Conservation (phyloP, 495 filamentous ascomycete genomes). For the Hypoxylon lienhwacheense region DNA sequence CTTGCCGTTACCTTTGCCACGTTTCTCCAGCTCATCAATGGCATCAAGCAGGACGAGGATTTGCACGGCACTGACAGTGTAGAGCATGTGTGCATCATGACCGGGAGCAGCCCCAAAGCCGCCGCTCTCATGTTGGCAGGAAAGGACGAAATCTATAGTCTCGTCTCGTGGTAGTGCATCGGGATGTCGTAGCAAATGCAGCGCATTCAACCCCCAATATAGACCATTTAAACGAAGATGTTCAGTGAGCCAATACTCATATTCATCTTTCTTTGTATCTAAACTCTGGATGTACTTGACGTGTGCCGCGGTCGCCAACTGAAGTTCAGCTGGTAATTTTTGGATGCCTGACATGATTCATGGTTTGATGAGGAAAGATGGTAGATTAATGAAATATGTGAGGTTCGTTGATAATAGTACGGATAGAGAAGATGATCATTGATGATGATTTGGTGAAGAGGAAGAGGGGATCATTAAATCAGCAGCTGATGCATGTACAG, state of each 20-base stretch:
- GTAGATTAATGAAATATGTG: background rate
- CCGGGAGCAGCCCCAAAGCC: conserved; percentile 93
- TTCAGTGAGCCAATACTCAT: conserved; percentile 96
- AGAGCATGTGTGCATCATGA: conserved; percentile 94
- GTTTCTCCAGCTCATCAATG: conserved; percentile 74
- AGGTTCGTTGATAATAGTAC: no score
- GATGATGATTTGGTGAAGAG: no score
- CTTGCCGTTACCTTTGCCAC: conserved; percentile 71
- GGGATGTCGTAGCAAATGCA: conserved; percentile 80
- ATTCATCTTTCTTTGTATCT: conserved; percentile 86
- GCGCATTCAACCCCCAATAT: conserved; percentile 91
- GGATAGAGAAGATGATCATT: no score
- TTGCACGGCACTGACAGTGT: conserved; percentile 91
- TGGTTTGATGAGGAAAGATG: background rate
- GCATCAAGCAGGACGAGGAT: conserved; percentile 84
- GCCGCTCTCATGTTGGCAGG: conserved; percentile 82
- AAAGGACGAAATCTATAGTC: conserved; percentile 87
- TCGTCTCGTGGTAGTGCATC: conserved; percentile 78
- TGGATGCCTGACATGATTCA: conserved; percentile 32
- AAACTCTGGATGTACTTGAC: conserved; percentile 92
- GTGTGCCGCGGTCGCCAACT: conserved; percentile 72
- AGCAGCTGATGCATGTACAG: no score
- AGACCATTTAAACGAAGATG: conserved; percentile 92
- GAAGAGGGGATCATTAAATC: no score
- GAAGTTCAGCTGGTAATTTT: conserved; percentile 60